Evolutionary conservation across 768 basidiomycete species (phyloP).

Genomic region (Lyophyllum semitale): DNA sequence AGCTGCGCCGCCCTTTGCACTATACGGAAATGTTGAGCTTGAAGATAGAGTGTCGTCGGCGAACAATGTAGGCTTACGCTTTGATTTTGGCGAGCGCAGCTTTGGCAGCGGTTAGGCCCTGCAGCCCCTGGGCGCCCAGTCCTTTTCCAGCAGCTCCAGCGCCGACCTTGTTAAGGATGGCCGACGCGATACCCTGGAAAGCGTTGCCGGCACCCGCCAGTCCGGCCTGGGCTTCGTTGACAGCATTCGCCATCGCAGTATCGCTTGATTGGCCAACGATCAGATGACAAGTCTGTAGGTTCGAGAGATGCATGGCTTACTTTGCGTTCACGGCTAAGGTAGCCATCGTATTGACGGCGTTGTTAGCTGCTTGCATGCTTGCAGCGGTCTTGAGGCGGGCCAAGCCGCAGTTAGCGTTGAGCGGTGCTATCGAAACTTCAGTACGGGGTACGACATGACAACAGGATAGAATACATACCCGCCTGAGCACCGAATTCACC

Average conservation of each 20-base stretch:
- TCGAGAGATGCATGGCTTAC: not conserved
- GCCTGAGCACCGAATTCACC: slow-evolving; percentile 12
- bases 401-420: slow-evolving; percentile 3
- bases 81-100: not conserved
- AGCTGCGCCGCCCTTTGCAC: slow-evolving; percentile 1
- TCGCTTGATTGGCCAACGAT: not conserved
- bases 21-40: not conserved
- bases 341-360: slow-evolving; percentile 4
- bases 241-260: slow-evolving; percentile 1
- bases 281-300: not conserved
- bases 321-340: not conserved
- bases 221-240: slow-evolving; percentile 2
- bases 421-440: not conserved
- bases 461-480: not conserved
- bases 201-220: slow-evolving; percentile 2
- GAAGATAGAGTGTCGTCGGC: not conserved
- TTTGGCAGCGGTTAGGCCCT: slow-evolving; percentile 2
- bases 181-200: slow-evolving; percentile 8
- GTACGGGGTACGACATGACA: not conserved
- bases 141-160: not conserved
- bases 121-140: not conserved
- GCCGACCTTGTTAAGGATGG: not conserved
- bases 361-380: slow-evolving; percentile 5
- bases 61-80: too few species aligned
- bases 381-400: slow-evolving; percentile 6